phyloP scores from a whole-genome alignment of 2,329 filamentous ascomycete genomes.

The Alternaria sp. region DNA sequence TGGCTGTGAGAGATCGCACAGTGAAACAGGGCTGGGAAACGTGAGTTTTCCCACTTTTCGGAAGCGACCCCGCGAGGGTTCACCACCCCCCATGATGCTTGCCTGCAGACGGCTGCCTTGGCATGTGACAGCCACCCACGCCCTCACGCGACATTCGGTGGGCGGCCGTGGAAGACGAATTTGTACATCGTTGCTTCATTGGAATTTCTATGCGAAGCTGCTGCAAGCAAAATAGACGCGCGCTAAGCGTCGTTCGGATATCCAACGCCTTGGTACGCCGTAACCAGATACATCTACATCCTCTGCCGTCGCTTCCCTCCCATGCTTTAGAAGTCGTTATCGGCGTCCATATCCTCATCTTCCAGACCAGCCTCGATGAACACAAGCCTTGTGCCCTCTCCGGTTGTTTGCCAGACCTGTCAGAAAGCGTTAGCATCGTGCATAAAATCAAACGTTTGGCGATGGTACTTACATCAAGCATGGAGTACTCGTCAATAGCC shows the following conservation, averaged over 20 bases:
- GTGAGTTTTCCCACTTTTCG: conserved; percentile 15
- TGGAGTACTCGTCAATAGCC: conserved; percentile 87
- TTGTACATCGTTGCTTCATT: conserved; percentile 7
- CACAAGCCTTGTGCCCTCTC: conserved; percentile 60
- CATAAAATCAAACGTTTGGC: neutral
- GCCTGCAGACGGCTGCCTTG: conserved; percentile 18
- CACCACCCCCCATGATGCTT: conserved; percentile 14
- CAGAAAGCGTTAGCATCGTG: conserved; percentile 36
- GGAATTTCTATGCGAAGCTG: conserved; percentile 2
- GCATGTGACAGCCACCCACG: conserved; percentile 9
- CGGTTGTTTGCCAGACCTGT: conserved; percentile 63
- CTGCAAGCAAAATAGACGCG: conserved; percentile 6
- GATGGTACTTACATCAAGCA: conserved; percentile 75
- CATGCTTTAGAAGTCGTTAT: conserved; percentile 41
- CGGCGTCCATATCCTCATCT: conserved; percentile 52
- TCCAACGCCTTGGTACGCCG: conserved; percentile 37
- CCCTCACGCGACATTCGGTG: neutral
- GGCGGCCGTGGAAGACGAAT: neutral
- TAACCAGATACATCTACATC: conserved; percentile 24
- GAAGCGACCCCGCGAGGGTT: conserved; percentile 22
- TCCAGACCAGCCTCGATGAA: conserved; percentile 61
- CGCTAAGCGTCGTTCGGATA: conserved; percentile 13
- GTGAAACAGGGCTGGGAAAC: neutral
- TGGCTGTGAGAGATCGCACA: neutral
- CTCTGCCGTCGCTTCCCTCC: conserved; percentile 10